Conservation (phyloP, 352 stramenopile genomes). For the Phytophthora multivora region DNA sequence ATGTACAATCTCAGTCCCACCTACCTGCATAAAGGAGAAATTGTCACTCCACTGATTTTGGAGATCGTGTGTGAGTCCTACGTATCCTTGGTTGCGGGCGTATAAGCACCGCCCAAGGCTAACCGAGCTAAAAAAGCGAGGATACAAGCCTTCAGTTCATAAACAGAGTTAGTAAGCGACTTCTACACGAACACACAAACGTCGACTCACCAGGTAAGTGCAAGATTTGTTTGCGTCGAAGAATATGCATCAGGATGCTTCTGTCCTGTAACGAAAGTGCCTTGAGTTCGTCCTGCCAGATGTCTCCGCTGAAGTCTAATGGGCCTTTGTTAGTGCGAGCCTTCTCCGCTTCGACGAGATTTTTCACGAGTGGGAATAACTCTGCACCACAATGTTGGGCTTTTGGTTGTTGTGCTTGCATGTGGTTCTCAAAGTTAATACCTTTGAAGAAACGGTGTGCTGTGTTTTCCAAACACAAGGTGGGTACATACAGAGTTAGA, state of each 20-base stretch:
- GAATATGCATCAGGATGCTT: conserved; percentile 76
- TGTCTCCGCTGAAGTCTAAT: conserved; percentile 38
- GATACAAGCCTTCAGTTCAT: conserved; percentile 56
- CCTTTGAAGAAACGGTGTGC: conserved; percentile 76
- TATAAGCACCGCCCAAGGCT: conserved; percentile 62
- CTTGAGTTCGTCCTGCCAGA: conserved; percentile 46
- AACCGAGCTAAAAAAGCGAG: conserved; percentile 66
- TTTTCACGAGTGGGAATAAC: conserved; percentile 52
- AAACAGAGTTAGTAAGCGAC: conserved; percentile 7
- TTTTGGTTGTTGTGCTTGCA: conserved; percentile 38
- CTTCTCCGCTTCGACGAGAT: conserved; percentile 50
- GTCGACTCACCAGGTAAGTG: conserved; percentile 53
- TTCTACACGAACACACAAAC: background rate
- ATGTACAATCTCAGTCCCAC: background rate
- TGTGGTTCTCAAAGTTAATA: conserved; percentile 73
- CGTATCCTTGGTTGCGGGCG: conserved; percentile 55
- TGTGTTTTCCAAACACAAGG: conserved; percentile 21
- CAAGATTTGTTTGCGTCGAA: conserved; percentile 75
- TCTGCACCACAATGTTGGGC: conserved; percentile 47
- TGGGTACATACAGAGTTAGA: background rate
- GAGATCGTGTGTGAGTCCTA: conserved; percentile 67
- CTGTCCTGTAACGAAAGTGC: conserved; percentile 36
- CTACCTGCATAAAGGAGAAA: conserved; percentile 75
- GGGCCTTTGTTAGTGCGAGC: conserved; percentile 16
- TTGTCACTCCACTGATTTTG: conserved; percentile 78